Base-by-base conservation (phyloP, 2,329 filamentous ascomycete genomes). In the Apiospora malaysiana region DNA sequence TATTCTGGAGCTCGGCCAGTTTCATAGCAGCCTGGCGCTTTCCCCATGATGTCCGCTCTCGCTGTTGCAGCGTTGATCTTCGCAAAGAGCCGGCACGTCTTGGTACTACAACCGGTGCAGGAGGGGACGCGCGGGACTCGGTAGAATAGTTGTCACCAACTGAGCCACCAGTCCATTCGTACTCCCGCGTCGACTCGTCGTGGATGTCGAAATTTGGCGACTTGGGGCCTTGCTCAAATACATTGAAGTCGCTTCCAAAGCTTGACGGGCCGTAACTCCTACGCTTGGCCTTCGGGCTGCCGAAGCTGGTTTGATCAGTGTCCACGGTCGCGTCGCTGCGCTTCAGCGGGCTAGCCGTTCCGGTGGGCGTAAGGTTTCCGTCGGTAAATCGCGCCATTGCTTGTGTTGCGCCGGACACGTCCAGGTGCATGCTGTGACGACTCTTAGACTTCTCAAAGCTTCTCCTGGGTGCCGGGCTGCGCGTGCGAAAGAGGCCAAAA, bases 241-340 rank as follows among this genome's bases (percentile, higher is more conserved):
- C 90, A 79, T 90, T 94, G 78, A 94, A 92, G 75, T 87, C 87
- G 37, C 84, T 80, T 65, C 86, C 86, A 73, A 91, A 85, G 75
- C 83, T 89, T n/a, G 91, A 86, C 59, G 91, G 88, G 68, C 92
- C 92, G 79, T 97, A 94, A 82, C 95, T 98, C 77, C 96, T 90
- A 74, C 96, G 89, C 85, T 98, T 98, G 66, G 95, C 93, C 72
- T 95, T 93, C 0, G 96, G 95, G 78, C 93, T 98, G 75, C 93
- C 93, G 70, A 93, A 86, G 76, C 88, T 92, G 40, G 90, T 87
- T 74, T 93, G 92, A 77, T 97, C 95, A 67, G 97, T 84, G 77
- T 94, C 94, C 93, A 97, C 95, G 68, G 92, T 92, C 59, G 93
- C 92, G 83, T 98, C 95, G 78, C 92, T 95, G 76, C 96, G 91